phyloP scores from a whole-genome alignment of 495 filamentous ascomycete species.

The Rostrohypoxylon terebratum region DNA sequence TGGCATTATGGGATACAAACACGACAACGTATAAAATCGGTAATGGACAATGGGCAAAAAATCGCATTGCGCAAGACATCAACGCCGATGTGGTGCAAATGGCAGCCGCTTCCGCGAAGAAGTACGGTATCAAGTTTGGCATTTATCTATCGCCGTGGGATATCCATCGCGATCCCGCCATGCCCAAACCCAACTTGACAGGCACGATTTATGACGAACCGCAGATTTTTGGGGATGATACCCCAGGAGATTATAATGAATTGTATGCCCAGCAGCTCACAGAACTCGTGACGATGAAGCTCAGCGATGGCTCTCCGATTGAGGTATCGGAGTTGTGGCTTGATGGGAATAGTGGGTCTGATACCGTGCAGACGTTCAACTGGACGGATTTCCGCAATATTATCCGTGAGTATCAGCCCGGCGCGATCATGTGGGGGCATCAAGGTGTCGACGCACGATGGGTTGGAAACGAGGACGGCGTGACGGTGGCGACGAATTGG shows the following conservation, averaged over 20 bases:
- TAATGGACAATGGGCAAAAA: slow-evolving; percentile 41
- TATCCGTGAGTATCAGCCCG: slow-evolving; percentile 43
- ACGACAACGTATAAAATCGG: slow-evolving; percentile 47
- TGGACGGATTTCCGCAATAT: slow-evolving; percentile 46
- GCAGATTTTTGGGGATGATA: slow-evolving; percentile 56
- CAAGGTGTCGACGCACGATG: slow-evolving; percentile 48
- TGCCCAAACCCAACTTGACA: slow-evolving; percentile 36
- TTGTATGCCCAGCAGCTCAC: slow-evolving; percentile 44
- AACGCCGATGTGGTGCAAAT: slow-evolving; percentile 43
- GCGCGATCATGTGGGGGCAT: slow-evolving; percentile 49
- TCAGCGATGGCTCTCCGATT: slow-evolving; percentile 35
- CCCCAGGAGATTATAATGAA: slow-evolving; percentile 56
- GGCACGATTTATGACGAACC: slow-evolving; percentile 46
- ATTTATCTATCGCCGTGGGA: slow-evolving; percentile 49
- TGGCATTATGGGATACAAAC: slow-evolving; percentile 46
- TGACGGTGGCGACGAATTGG: slow-evolving; percentile 46
- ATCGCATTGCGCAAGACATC: slow-evolving; percentile 32
- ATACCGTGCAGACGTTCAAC: slow-evolving; percentile 47
- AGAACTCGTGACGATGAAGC: slow-evolving; percentile 40
- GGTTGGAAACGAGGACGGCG: slow-evolving; percentile 48
- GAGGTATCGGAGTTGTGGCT: slow-evolving; percentile 46
- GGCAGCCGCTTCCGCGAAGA: slow-evolving; percentile 46
- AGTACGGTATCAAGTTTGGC: slow-evolving; percentile 46
- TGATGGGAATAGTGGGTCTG: slow-evolving; percentile 45
- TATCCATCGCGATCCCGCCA: slow-evolving; percentile 46